Evolutionary conservation across 495 filamentous ascomycete genomes (phyloP).

Genomic region (Pyrenula massariospora): DNA sequence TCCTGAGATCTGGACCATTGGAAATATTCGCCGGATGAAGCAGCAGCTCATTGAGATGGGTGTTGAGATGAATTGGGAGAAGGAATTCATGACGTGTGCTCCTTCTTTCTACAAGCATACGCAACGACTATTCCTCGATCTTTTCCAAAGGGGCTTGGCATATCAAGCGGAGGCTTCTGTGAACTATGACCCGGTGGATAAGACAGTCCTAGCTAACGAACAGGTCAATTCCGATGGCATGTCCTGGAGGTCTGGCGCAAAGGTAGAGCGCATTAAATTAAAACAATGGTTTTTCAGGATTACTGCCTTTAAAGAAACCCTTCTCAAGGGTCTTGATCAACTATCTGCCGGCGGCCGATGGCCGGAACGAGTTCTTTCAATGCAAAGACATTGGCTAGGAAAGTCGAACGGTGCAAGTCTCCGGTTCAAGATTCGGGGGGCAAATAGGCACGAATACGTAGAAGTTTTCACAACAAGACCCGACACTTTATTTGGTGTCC

Average conservation of each 20-base stretch:
- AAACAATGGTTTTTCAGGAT: conserved; percentile 90
- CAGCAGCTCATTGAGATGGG: conserved; percentile 66
- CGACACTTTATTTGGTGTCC: conserved; percentile 74
- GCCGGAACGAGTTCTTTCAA: conserved; percentile 70
- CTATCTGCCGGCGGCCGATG: conserved; percentile 51
- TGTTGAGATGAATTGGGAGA: conserved; percentile 63
- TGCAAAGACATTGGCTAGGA: conserved; percentile 87
- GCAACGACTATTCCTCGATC: conserved; percentile 67
- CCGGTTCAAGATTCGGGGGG: conserved; percentile 38
- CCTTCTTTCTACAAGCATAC: conserved; percentile 83
- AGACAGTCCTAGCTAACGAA: conserved; percentile 83
- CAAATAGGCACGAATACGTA: conserved; percentile 35
- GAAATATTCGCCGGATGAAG: conserved; percentile 78
- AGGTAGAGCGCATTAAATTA: conserved; percentile 66
- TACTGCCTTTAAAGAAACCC: conserved; percentile 60
- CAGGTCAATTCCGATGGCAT: conserved; percentile 75
- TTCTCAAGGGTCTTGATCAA: conserved; percentile 59
- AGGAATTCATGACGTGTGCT: conserved; percentile 78
- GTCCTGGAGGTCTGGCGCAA: conserved; percentile 81
- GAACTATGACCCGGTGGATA: conserved; percentile 84
- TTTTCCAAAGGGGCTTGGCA: conserved; percentile 60
- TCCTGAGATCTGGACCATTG: conserved; percentile 65
- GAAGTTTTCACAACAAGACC: conserved; percentile 74
- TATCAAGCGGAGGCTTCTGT: conserved; percentile 72
- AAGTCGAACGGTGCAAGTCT: conserved; percentile 62